Evolutionary conservation across 2,329 filamentous ascomycete genomes (phyloP).

Genomic region (Paramyrothecium roridum): DNA sequence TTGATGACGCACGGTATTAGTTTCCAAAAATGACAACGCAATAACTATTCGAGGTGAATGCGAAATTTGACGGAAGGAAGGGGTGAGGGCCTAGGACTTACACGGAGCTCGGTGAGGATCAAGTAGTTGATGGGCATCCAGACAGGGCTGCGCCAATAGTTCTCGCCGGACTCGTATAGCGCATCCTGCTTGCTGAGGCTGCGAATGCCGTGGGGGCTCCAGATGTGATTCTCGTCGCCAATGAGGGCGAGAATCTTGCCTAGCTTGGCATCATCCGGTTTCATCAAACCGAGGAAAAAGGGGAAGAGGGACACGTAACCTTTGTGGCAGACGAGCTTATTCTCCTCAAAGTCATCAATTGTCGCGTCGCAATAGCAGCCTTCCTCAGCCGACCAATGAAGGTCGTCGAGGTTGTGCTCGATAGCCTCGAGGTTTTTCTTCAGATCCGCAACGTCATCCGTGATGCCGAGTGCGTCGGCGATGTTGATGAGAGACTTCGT

Average conservation of each 20-base stretch:
- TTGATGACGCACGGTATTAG: background rate
- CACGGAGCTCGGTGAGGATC: conserved; percentile 71
- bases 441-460: conserved; percentile 74
- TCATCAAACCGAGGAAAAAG: conserved; percentile 79
- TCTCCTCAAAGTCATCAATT: conserved; percentile 93
- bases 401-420: conserved; percentile 79
- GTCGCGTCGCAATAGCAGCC: conserved; percentile 92
- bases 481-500: conserved; percentile 79
- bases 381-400: conserved; percentile 84
- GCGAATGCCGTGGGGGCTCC: conserved; percentile 83
- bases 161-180: conserved; percentile 86
- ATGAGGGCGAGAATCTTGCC: conserved; percentile 75
- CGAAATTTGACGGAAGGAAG: background rate
- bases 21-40: background rate
- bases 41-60: background rate
- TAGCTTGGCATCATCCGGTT: conserved; percentile 69
- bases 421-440: conserved; percentile 72
- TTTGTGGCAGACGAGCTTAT: conserved; percentile 87
- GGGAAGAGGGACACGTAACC: conserved; percentile 94
- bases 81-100: conserved; percentile 42
- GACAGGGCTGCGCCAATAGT: conserved; percentile 93
- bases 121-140: conserved; percentile 98
- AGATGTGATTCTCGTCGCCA: conserved; percentile 79
- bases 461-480: conserved; percentile 68
- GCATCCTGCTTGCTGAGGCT: conserved; percentile 82